Percentiles rank a stretch among this genome's conserved stretches.
phyloP scores from a whole-genome alignment of 139 green algal genomes.

The Micromonas pusilla region DNA sequence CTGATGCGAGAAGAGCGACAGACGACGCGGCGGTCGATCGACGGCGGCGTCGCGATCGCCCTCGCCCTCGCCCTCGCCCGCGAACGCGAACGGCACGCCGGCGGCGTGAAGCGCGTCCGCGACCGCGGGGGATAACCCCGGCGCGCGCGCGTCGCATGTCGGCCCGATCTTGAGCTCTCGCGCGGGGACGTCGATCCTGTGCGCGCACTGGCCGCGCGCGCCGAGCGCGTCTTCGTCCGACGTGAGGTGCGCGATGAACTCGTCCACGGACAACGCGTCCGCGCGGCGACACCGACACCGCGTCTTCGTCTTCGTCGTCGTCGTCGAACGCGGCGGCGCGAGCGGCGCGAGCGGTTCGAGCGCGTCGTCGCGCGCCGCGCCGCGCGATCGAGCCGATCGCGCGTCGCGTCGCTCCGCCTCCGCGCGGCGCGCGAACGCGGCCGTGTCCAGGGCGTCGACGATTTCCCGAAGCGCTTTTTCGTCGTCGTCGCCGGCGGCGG shows the following conservation, averaged over 20 bases:
- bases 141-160: neutral
- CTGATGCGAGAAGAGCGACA: slow-evolving; percentile 35
- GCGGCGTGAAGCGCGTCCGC: neutral
- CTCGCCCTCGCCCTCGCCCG: neutral
- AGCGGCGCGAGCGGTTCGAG: no score
- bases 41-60: neutral
- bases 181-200: neutral
- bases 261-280: neutral
- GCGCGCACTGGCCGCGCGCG: neutral
- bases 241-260: slow-evolving; percentile 5
- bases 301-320: neutral
- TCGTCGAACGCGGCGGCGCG: no score
- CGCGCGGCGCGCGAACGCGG: no score
- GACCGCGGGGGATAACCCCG: neutral
- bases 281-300: neutral
- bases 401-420: no score
- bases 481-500: no score
- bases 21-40: no score
- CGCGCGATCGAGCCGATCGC: no score
- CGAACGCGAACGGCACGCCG: neutral
- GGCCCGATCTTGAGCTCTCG: neutral
- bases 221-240: neutral
- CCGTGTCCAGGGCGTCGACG: no score
- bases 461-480: no score
- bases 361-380: no score